Percentiles rank a stretch among this genome's conserved stretches.
Evolutionary conservation across 371 early-diverging fungal species (phyloP).

Genomic region (Rhizopus sp.): DNA sequence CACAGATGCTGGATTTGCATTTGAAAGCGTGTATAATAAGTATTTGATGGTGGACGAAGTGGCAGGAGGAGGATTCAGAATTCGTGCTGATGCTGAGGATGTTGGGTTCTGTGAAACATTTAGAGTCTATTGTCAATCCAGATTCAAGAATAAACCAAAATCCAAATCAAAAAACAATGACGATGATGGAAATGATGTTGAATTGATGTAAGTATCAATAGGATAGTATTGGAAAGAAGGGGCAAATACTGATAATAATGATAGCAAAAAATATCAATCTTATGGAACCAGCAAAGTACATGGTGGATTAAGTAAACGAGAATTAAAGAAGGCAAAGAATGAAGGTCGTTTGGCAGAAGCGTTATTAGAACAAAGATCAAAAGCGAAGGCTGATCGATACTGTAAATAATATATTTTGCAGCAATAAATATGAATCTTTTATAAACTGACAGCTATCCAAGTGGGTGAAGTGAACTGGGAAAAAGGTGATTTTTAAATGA

Average conservation of each 20-base stretch:
- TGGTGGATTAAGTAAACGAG: constrained; percentile 47
- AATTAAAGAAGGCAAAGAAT: constrained; percentile 66
- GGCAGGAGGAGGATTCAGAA: constrained; percentile 54
- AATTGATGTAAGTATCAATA: constrained; percentile 38
- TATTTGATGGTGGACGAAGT: constrained; percentile 67
- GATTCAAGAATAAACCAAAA: constrained; percentile 49
- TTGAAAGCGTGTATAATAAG: constrained; percentile 64
- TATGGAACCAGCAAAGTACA: constrained; percentile 57
- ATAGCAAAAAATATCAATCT: constrained; percentile 27
- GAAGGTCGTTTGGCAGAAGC: constrained; percentile 79
- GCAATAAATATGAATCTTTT: background rate
- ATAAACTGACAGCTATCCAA: too few species aligned
- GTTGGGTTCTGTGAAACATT: constrained; percentile 78
- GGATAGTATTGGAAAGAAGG: too few species aligned
- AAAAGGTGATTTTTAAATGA: too few species aligned
- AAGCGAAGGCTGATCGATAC: constrained; percentile 83
- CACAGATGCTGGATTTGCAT: constrained; percentile 72
- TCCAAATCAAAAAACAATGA: constrained; percentile 37
- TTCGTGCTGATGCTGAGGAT: constrained; percentile 74
- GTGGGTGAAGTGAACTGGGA: too few species aligned
- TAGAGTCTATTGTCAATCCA: constrained; percentile 70
- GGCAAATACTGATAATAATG: background rate
- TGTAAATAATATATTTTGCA: constrained; percentile 61
- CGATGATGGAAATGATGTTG: constrained; percentile 29
- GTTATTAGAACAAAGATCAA: constrained; percentile 77